Conservation (phyloP, 139 green algal genomes). For the Tetratostichococcus sp. region DNA sequence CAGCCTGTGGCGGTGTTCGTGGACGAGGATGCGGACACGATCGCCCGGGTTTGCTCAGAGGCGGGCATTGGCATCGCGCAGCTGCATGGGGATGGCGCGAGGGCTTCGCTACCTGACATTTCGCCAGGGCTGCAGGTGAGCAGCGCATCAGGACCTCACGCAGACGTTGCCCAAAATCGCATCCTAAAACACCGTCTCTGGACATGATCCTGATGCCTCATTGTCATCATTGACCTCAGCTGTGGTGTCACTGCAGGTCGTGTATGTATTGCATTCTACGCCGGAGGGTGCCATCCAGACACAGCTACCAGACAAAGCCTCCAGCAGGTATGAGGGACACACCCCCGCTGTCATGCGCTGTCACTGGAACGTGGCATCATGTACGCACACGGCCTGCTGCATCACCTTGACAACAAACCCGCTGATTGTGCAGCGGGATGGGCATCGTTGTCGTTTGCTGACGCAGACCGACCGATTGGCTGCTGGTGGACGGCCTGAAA, state of each 20-base stretch:
- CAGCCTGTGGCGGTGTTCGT: conserved; percentile 84
- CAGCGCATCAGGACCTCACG: too few relatives aligned
- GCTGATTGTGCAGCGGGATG: too few relatives aligned
- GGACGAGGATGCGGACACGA: conserved; percentile 68
- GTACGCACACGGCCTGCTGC: too few relatives aligned
- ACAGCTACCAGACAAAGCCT: conserved; percentile 22
- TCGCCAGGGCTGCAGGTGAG: conserved; percentile 23
- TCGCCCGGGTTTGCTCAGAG: conserved; percentile 40
- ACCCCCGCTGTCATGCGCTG: too few relatives aligned
- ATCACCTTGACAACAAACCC: too few relatives aligned
- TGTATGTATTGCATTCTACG: conserved; percentile 70
- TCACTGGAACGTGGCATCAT: too few relatives aligned
- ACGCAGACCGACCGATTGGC: conserved; percentile 54
- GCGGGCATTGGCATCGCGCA: conserved; percentile 54
- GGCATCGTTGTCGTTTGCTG: too few relatives aligned
- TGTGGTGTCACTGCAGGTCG: conserved; percentile 26
- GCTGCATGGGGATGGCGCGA: conserved; percentile 59
- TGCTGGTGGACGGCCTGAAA: conserved; percentile 73
- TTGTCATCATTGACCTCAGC: too few relatives aligned
- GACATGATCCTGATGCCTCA: too few relatives aligned
- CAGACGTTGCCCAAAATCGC: too few relatives aligned
- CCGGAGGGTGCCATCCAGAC: conserved; percentile 51
- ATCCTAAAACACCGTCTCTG: too few relatives aligned
- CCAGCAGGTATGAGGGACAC: conserved; percentile 3
- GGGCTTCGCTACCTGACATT: conserved; percentile 31